Conservation (phyloP, 345 rosid genomes). For the Salix exigua region DNA sequence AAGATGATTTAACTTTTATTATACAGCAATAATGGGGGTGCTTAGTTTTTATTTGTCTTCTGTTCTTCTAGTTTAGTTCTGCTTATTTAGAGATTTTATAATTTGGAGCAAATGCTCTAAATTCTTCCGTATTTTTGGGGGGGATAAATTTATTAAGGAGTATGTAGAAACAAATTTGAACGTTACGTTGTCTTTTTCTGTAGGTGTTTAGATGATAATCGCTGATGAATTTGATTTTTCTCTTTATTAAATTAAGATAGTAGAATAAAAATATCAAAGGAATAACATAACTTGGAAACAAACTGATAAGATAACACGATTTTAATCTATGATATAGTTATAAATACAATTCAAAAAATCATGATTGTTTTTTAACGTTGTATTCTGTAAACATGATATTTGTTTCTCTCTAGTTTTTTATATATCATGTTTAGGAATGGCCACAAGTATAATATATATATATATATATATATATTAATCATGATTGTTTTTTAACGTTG, state of each 20-base stretch:
- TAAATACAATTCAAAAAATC: no score
- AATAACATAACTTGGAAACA: no score
- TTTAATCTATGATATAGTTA: no score
- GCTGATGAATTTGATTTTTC: background rate
- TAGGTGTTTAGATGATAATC: background rate
- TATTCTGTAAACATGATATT: no score
- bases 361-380: no score
- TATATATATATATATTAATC: no score
- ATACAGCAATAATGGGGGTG: constrained; percentile 17
- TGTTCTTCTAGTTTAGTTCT: background rate
- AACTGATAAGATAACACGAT: no score
- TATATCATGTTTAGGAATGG: no score
- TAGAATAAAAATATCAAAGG: no score
- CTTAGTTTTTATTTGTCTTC: background rate
- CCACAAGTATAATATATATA: no score
- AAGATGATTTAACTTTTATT: constrained; percentile 7
- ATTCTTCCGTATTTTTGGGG: background rate
- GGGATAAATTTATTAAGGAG: constrained; percentile 3
- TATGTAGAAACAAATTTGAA: constrained; percentile 20
- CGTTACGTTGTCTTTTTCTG: constrained; percentile 22
- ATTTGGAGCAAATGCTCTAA: background rate
- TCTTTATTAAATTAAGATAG: background rate
- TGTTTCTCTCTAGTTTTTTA: no score
- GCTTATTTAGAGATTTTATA: background rate
- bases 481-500: no score